Percentiles rank a stretch among this genome's conserved stretches.
These are phyloP conservation scores for Solanum acaule DNA, from an alignment of 257 asterid genomes.

Conservation along the genomic window DNA sequence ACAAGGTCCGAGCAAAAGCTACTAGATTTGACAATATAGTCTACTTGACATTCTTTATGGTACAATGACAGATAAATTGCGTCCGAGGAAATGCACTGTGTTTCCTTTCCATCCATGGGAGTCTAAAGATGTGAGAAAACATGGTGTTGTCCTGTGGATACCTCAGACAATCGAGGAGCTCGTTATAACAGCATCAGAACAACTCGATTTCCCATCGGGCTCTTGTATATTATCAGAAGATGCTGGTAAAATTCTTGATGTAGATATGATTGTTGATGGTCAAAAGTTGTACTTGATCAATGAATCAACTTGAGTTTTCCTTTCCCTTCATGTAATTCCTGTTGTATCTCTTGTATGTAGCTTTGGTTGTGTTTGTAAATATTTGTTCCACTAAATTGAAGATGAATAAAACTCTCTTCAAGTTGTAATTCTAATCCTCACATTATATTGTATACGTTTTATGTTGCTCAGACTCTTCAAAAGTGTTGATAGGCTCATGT, in stretches of 20 bases:
- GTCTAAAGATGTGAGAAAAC: conserved; percentile 34
- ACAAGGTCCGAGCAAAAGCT: background rate
- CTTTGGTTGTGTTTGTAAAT: background rate
- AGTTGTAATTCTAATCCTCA: background rate
- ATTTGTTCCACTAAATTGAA: background rate
- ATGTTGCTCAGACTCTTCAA: background rate
- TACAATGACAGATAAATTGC: conserved; percentile 29
- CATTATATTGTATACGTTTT: no score
- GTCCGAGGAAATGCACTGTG: conserved; percentile 61
- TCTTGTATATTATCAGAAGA: conserved; percentile 65
- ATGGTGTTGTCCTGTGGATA: conserved; percentile 73
- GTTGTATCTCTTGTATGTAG: background rate
- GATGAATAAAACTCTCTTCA: background rate
- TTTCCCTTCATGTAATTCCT: background rate
- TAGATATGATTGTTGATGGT: conserved; percentile 55
- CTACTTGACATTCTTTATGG: background rate
- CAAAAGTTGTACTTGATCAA: conserved; percentile 48
- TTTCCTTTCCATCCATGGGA: conserved; percentile 79
- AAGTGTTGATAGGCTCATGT: accelerated
- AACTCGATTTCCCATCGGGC: conserved; percentile 28
- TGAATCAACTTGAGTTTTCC: conserved; percentile 19
- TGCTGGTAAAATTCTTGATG: conserved; percentile 67
- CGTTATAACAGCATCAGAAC: conserved; percentile 33
- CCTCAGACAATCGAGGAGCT: conserved; percentile 63
- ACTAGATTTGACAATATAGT: background rate